These are phyloP conservation scores for Pseudopyrenochaeta lycopersici DNA, from an alignment of 2,329 filamentous ascomycete genomes.

Conservation along the genomic window DNA sequence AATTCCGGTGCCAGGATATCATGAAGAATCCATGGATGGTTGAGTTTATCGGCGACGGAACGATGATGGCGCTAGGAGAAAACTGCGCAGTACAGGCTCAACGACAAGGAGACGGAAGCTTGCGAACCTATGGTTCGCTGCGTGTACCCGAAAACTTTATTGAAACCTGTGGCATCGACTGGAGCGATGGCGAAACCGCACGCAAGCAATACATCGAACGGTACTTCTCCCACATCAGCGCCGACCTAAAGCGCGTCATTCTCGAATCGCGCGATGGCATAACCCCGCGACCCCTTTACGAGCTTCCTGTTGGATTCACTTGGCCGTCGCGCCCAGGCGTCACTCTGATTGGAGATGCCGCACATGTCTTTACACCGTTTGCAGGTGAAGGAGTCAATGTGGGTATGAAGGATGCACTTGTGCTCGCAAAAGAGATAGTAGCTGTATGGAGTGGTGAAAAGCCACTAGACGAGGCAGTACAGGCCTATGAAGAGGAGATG, in stretches of 20 bases:
- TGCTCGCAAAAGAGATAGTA: constrained; percentile 51
- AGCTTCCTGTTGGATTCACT: constrained; percentile 61
- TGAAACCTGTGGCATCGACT: constrained; percentile 57
- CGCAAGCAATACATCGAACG: constrained; percentile 30
- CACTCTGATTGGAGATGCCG: constrained; percentile 68
- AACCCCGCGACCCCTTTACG: constrained; percentile 55
- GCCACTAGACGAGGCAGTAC: constrained; percentile 25
- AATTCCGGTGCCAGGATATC: constrained; percentile 56
- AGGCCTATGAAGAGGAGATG: constrained; percentile 38
- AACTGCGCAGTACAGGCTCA: constrained; percentile 54
- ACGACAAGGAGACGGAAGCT: constrained; percentile 60
- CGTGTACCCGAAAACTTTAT: constrained; percentile 51
- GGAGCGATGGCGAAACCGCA: constrained; percentile 48
- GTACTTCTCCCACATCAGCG: constrained; percentile 47
- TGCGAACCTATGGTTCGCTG: constrained; percentile 53
- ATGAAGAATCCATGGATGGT: constrained; percentile 53
- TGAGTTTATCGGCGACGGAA: constrained; percentile 55
- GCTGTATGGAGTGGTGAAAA: constrained; percentile 26
- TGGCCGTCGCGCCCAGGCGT: constrained; percentile 61
- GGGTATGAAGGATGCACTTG: constrained; percentile 63
- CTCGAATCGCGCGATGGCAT: constrained; percentile 24
- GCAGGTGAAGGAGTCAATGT: constrained; percentile 69
- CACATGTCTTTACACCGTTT: constrained; percentile 67
- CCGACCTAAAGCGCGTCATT: constrained; percentile 30
- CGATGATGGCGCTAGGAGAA: constrained; percentile 43